phyloP scores from a whole-genome alignment of 1,284 basidiomycete species.

The Thelephora terrestris region DNA sequence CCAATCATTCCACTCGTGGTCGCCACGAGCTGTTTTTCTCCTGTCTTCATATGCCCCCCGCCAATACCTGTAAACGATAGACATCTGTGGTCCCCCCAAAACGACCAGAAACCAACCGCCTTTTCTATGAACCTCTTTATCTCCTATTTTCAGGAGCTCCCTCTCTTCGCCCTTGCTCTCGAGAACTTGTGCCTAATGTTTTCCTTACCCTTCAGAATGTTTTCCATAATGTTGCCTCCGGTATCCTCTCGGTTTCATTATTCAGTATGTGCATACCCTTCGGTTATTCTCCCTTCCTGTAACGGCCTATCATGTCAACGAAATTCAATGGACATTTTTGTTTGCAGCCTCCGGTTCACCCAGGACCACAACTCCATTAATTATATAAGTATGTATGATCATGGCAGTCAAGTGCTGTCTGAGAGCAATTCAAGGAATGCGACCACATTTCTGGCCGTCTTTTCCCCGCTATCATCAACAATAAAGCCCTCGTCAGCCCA shows the following conservation, averaged over 20 bases:
- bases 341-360: background rate
- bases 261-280: background rate
- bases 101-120: background rate
- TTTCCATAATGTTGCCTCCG: background rate
- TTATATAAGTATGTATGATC: background rate
- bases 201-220: conserved; percentile 1
- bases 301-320: too few relatives aligned
- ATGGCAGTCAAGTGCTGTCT: conserved; percentile 8
- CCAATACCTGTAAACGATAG: too few relatives aligned
- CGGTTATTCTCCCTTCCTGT: background rate
- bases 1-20: too few relatives aligned
- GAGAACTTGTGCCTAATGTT: background rate
- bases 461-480: conserved; percentile 29
- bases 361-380: background rate
- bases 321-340: too few relatives aligned
- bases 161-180: background rate
- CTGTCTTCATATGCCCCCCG: too few relatives aligned
- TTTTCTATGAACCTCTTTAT: background rate
- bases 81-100: too few relatives aligned
- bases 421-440: conserved; percentile 33
- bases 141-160: background rate
- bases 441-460: conserved; percentile 40
- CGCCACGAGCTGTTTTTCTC: too few relatives aligned
- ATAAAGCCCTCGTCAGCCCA: conserved; percentile 10
- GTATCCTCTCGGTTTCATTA: background rate